Evolutionary conservation across 495 filamentous ascomycete species (phyloP).

Genomic region (Penicillium turbatum): DNA sequence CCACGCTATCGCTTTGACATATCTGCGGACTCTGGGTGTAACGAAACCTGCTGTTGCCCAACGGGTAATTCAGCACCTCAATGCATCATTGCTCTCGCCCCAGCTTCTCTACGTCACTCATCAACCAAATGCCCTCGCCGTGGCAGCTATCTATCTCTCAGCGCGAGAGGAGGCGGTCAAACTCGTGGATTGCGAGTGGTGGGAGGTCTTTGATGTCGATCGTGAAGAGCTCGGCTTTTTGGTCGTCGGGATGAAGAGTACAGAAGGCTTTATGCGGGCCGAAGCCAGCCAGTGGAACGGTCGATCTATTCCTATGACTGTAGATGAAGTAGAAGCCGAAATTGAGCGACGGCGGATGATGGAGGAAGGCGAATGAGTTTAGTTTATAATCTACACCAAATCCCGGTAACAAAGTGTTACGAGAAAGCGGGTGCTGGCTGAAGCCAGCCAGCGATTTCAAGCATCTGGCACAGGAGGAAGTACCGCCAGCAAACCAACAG

Average conservation of each 20-base stretch:
- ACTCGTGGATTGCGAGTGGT: conserved; percentile 82
- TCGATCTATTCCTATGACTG: conserved; percentile 38
- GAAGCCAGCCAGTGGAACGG: conserved; percentile 50
- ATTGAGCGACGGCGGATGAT: conserved; percentile 56
- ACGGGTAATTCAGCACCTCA: conserved; percentile 70
- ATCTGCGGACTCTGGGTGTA: conserved; percentile 80
- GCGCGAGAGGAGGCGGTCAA: conserved; percentile 73
- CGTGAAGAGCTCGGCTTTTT: conserved; percentile 91
- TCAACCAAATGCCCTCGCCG: conserved; percentile 80
- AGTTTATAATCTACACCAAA: neutral
- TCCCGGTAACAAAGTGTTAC: neutral
- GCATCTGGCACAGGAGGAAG: neutral
- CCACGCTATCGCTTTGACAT: conserved; percentile 85
- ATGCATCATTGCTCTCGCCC: conserved; percentile 76
- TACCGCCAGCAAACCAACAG: no score
- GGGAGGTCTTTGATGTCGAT: conserved; percentile 98
- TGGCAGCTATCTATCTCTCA: conserved; percentile 84
- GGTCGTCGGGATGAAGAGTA: conserved; percentile 79
- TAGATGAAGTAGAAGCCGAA: conserved; percentile 56
- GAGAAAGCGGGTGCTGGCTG: neutral
- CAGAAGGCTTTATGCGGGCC: conserved; percentile 62
- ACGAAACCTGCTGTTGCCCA: conserved; percentile 49
- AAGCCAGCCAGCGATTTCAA: neutral
- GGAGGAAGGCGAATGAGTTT: conserved; percentile 44
- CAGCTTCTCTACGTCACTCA: conserved; percentile 89